Percentiles rank a stretch among this genome's conserved stretches.
These are phyloP conservation scores for Hypholoma fasciculare DNA, from an alignment of 768 basidiomycete genomes.

Conservation along the genomic window DNA sequence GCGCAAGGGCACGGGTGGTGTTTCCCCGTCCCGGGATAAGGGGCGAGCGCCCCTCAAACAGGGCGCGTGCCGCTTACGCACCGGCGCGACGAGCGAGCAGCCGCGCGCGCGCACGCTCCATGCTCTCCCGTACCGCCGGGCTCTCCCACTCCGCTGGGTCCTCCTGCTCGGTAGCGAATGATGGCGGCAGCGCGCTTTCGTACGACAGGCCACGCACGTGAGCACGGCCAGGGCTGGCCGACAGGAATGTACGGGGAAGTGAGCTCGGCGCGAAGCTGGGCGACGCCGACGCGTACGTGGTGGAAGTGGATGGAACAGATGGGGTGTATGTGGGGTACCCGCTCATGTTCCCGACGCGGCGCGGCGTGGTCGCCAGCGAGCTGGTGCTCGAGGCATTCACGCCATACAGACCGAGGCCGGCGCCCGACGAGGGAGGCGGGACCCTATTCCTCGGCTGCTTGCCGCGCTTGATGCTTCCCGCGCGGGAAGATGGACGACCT, in stretches of 20 bases:
- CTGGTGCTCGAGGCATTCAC: conserved; percentile 3
- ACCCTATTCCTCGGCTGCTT: conserved; percentile 23
- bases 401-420: conserved; percentile 22
- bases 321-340: not conserved
- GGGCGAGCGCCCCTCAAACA: not conserved
- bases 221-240: conserved; percentile 2
- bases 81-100: conserved; percentile 20
- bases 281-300: conserved; percentile 13
- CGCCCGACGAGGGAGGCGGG: conserved; percentile 22
- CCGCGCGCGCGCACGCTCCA: conserved; percentile 65
- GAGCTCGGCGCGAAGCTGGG: conserved; percentile 14
- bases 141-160: conserved; percentile 57
- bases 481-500: conserved; percentile 24
- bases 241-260: conserved; percentile 2
- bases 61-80: not conserved
- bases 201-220: conserved; percentile 23
- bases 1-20: not conserved
- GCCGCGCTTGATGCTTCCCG: conserved; percentile 23
- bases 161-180: conserved; percentile 28
- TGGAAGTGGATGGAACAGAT: conserved; percentile 9
- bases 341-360: conserved; percentile 2
- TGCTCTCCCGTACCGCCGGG: conserved; percentile 66
- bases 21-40: not conserved
- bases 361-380: conserved; percentile 21
- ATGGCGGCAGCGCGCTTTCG: conserved; percentile 14